Evolutionary conservation across 331 rosid species (phyloP).

Genomic region (Cydonia oblonga): DNA sequence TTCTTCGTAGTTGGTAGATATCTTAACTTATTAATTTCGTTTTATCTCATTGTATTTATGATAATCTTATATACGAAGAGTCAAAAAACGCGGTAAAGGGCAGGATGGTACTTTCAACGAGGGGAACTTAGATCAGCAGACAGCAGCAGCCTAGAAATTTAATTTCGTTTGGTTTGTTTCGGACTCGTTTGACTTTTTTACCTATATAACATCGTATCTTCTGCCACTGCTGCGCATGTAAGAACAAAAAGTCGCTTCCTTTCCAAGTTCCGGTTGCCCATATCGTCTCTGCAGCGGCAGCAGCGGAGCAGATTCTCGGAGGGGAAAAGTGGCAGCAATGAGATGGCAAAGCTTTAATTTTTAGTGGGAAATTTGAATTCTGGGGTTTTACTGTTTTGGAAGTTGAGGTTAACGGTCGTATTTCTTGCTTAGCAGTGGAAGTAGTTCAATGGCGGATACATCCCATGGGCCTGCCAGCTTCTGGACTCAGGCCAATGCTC

Average conservation of each 20-base stretch:
- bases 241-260: not conserved
- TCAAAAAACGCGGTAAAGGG: not conserved
- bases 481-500: conserved; percentile 82
- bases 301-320: not conserved
- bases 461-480: conserved; percentile 43
- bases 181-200: too few relatives aligned
- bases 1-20: not conserved
- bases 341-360: not conserved
- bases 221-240: too few relatives aligned
- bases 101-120: not conserved
- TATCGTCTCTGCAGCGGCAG: not conserved
- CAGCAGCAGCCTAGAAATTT: not conserved
- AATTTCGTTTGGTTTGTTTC: not conserved
- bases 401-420: not conserved
- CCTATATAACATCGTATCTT: too few relatives aligned
- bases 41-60: too few relatives aligned
- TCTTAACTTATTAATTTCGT: not conserved
- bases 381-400: not conserved
- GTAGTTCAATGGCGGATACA: conserved; percentile 29
- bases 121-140: not conserved
- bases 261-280: not conserved
- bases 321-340: not conserved
- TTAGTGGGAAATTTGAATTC: not conserved
- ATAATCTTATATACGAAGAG: not conserved
- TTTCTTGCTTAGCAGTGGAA: not conserved